Evolutionary conservation across 116 monocot genomes (phyloP).

Genomic region (Iris pallida): DNA sequence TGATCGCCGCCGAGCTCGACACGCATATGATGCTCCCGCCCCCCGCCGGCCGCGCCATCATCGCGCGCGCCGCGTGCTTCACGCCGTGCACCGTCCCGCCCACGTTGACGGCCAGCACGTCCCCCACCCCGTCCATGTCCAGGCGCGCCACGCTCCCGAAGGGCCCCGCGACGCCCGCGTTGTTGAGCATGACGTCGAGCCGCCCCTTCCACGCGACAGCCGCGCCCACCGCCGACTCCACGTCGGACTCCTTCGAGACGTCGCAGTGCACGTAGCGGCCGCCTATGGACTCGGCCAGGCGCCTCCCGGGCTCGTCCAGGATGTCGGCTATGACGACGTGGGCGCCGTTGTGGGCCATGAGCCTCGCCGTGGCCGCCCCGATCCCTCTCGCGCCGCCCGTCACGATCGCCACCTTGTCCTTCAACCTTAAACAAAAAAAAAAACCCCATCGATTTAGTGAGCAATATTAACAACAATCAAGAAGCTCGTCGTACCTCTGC

Average conservation of each 20-base stretch:
- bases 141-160: constrained; percentile 5
- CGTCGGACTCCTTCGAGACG: constrained; percentile 10
- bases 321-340: constrained; percentile 16
- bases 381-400: constrained; percentile 1
- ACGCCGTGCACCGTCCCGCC: constrained; percentile 20
- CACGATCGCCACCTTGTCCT: neutral
- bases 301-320: constrained; percentile 8
- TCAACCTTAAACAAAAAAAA: neutral
- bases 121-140: constrained; percentile 11
- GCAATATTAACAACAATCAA: too few species aligned
- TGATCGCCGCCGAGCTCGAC: constrained; percentile 26
- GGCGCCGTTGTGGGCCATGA: constrained; percentile 12
- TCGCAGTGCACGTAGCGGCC: constrained; percentile 16
- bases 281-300: constrained; percentile 1
- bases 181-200: constrained; percentile 36
- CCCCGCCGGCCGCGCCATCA: too few species aligned
- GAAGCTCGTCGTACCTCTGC: too few species aligned
- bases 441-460: too few species aligned
- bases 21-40: constrained; percentile 44
- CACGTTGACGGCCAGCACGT: constrained; percentile 28
- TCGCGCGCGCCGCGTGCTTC: constrained; percentile 34
- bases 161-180: constrained; percentile 22
- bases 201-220: constrained; percentile 11
- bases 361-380: neutral
- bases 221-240: neutral